Base-by-base conservation (phyloP, 139 green algal genomes). In the Edaphochlamys debaryana region DNA sequence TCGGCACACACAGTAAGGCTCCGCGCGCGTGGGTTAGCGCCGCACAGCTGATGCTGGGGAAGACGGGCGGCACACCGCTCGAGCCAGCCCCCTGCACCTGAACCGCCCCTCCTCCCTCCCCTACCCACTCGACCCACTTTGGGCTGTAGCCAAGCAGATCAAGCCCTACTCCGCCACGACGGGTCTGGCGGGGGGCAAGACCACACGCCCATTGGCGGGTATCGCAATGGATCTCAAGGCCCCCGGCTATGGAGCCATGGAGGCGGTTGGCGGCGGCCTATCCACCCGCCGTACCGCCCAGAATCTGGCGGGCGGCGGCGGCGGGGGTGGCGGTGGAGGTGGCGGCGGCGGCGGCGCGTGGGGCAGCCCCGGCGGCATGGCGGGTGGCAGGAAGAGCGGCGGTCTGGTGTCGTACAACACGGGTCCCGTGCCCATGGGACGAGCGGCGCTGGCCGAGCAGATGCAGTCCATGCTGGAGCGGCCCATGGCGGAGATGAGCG, bases 171-270 rank as follows among this genome's bases (percentile, higher is more conserved):
- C 42, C 23, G 77, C 77, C 42, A 83, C 77, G 2, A 34, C n/a
- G n/a, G n/a, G n/a, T n/a, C n/a, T 83, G 34, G 64, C 64, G 2
- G 63, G 63, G 4, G 77, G 77, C 77, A 83, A 54, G 63, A 67
- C 23, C 27, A 83, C 77, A 22, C 63, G 48, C 45, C 77, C 77
- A 1, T 32, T 83, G 11, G n/a, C 42, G 3, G 77, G 77, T 42
- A 83, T 83, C 45, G 64, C 45, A 8, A 74, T 83, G 64, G 77
- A 83, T 32, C 32, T 83, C 25, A 73, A 83, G 77, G 41, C 64
- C 3, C 77, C 77, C 11, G 77, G 77, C 7, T 40, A 42, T 9
- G 77, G 77, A 5, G 29, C 72, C 29, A 74, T 83, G 45, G 63
- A 75, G 64, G 42, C 77, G 0, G 42, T 64, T 40, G 75, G 41